A percentile compares a stretch with the other conserved stretches of the same genome.
Evolutionary conservation across 495 filamentous ascomycete genomes (phyloP).

Genomic region (Elaphomyces granulatus): DNA sequence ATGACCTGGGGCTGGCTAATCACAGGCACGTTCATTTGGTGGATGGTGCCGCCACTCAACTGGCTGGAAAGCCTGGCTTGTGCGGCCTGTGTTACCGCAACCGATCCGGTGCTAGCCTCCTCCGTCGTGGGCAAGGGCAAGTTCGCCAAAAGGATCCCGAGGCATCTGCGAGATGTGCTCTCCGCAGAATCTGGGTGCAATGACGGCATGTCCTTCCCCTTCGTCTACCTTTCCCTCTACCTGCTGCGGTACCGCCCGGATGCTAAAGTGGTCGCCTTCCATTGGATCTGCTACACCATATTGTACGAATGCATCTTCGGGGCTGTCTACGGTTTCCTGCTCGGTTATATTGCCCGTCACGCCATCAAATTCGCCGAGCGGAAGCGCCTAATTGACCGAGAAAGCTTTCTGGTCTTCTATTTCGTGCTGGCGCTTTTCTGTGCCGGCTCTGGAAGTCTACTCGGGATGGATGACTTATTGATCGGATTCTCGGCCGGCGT

Average conservation of each 20-base stretch:
- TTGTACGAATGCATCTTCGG: conserved; percentile 96
- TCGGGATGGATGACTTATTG: conserved; percentile 92
- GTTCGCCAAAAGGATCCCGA: conserved; percentile 93
- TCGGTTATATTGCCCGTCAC: conserved; percentile 82
- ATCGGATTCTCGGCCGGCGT: conserved; percentile 92
- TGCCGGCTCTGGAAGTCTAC: conserved; percentile 80
- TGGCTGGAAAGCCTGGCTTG: conserved; percentile 80
- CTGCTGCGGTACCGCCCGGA: conserved; percentile 65
- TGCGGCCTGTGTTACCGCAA: conserved; percentile 93
- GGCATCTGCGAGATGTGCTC: conserved; percentile 87
- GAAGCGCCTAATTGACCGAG: conserved; percentile 77
- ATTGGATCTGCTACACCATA: conserved; percentile 86
- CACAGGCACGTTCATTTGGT: conserved; percentile 94
- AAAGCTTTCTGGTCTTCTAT: conserved; percentile 98
- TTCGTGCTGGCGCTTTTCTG: conserved; percentile 95
- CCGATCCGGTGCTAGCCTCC: conserved; percentile 92
- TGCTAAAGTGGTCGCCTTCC: conserved; percentile 51
- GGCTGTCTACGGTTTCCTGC: conserved; percentile 69
- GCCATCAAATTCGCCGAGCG: conserved; percentile 82
- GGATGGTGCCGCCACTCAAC: conserved; percentile 66
- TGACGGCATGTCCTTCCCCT: conserved; percentile 99
- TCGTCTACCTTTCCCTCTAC: conserved; percentile 86
- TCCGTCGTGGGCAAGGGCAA: conserved; percentile 98
- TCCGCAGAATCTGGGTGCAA: conserved; percentile 98
- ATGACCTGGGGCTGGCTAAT: conserved; percentile 97